Conservation (phyloP, 2,329 filamentous ascomycete genomes). For the Chalaropsis ovoidea region DNA sequence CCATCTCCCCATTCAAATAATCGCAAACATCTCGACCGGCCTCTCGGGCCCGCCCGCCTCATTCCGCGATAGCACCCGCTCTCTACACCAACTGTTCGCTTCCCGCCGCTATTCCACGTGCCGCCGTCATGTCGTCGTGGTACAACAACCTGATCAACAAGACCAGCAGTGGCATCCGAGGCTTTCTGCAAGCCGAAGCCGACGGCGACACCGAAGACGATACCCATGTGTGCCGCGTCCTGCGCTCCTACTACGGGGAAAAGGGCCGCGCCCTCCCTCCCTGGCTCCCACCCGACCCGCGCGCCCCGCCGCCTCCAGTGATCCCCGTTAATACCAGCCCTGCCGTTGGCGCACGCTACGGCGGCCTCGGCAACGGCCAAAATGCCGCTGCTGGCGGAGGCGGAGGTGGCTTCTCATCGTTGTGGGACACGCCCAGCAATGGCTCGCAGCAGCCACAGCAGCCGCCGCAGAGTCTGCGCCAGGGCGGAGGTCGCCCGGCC, state of each 20-base stretch:
- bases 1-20: too few relatives aligned
- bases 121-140: constrained; percentile 60
- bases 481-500: constrained; percentile 27
- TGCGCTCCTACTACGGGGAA: constrained; percentile 86
- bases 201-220: constrained; percentile 76
- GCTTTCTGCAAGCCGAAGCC: constrained; percentile 55
- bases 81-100: not conserved
- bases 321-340: constrained; percentile 45
- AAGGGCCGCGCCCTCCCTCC: constrained; percentile 69
- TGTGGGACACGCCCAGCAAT: constrained; percentile 45
- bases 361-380: constrained; percentile 36
- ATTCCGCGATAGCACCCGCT: not conserved
- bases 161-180: constrained; percentile 56
- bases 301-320: constrained; percentile 44
- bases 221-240: constrained; percentile 85
- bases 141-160: constrained; percentile 63
- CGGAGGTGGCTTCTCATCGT: constrained; percentile 41
- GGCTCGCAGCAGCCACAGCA: constrained; percentile 29
- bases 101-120: not conserved
- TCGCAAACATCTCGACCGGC: not conserved
- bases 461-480: constrained; percentile 37
- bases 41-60: not conserved
- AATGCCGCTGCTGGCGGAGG: constrained; percentile 27
- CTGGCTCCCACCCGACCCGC: constrained; percentile 89
- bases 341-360: constrained; percentile 46